Evolutionary conservation across 441 rosid species (phyloP).

Genomic region (Brassica balearica): DNA sequence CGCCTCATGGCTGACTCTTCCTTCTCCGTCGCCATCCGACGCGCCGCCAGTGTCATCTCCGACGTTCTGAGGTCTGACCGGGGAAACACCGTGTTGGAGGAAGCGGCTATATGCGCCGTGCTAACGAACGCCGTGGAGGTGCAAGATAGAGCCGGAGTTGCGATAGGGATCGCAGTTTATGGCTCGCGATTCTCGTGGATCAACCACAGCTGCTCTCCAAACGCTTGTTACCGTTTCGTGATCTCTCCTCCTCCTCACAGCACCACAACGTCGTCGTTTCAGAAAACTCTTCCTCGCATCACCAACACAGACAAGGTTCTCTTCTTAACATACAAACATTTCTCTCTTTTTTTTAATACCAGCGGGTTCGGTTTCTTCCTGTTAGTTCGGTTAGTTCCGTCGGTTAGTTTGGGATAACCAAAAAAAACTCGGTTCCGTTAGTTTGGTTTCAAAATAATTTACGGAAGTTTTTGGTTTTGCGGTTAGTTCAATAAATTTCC

Average conservation of each 20-base stretch:
- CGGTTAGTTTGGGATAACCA: too few relatives aligned
- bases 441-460: too few relatives aligned
- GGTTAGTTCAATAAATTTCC: too few relatives aligned
- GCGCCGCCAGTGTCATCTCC: constrained; percentile 53
- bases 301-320: constrained; percentile 21
- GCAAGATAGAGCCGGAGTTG: constrained; percentile 57
- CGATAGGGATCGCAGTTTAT: constrained; percentile 72
- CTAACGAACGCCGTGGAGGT: constrained; percentile 87
- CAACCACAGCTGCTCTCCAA: constrained; percentile 88
- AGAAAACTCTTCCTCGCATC: constrained; percentile 43
- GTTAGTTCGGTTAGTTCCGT: too few relatives aligned
- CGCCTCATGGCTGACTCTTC: constrained; percentile 46
- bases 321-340: too few relatives aligned
- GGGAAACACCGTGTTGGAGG: constrained; percentile 42
- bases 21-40: constrained; percentile 43
- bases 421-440: too few relatives aligned
- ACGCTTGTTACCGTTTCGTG: constrained; percentile 67
- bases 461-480: too few relatives aligned
- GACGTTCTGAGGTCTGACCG: constrained; percentile 23
- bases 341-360: too few relatives aligned
- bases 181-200: constrained; percentile 79
- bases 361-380: too few relatives aligned
- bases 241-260: constrained; percentile 34
- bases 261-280: constrained; percentile 8
- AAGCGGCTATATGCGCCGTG: constrained; percentile 63